phyloP scores from a whole-genome alignment of 768 basidiomycete genomes.

The Ramaria sp. region DNA sequence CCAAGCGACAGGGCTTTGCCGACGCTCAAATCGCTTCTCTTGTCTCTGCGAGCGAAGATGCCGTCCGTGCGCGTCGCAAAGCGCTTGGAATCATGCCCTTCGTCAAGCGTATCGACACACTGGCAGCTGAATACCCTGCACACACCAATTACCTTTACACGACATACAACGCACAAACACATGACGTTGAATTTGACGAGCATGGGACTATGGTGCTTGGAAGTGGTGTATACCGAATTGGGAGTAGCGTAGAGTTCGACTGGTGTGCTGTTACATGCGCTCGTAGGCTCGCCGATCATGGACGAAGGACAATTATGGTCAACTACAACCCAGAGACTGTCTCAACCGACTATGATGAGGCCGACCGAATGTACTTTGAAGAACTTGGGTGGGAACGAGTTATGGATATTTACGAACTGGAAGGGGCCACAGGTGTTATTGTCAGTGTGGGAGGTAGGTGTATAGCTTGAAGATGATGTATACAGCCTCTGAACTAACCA shows the following conservation, averaged over 20 bases:
- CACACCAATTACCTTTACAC: slow-evolving; percentile 99
- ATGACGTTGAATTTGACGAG: slow-evolving; percentile 92
- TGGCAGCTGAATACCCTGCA: slow-evolving; percentile 97
- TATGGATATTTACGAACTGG: slow-evolving; percentile 99
- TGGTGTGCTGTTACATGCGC: slow-evolving; percentile 99
- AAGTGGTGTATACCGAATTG: slow-evolving; percentile 96
- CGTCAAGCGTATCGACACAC: slow-evolving; percentile 98
- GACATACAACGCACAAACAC: slow-evolving; percentile 93
- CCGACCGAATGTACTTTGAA: slow-evolving; percentile 98
- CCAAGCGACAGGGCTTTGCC: slow-evolving; percentile 94
- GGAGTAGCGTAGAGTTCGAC: slow-evolving; percentile 97
- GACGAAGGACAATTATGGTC: slow-evolving; percentile 95
- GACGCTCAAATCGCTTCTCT: slow-evolving; percentile 87
- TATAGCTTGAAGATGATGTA: background rate
- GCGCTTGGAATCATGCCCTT: slow-evolving; percentile 83
- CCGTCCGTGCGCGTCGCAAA: slow-evolving; percentile 80
- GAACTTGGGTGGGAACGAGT: slow-evolving; percentile 96
- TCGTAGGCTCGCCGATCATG: slow-evolving; percentile 82
- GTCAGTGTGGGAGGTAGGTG: slow-evolving; percentile 89
- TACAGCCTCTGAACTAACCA: slow-evolving; percentile 5
- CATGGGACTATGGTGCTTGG: slow-evolving; percentile 99
- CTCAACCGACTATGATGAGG: slow-evolving; percentile 98
- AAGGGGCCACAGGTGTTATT: slow-evolving; percentile 84
- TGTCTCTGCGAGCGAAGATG: slow-evolving; percentile 57
- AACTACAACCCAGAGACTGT: slow-evolving; percentile 99